Evolutionary conservation across 208 protist genomes (phyloP).

Genomic region (Leishmania turanica): DNA sequence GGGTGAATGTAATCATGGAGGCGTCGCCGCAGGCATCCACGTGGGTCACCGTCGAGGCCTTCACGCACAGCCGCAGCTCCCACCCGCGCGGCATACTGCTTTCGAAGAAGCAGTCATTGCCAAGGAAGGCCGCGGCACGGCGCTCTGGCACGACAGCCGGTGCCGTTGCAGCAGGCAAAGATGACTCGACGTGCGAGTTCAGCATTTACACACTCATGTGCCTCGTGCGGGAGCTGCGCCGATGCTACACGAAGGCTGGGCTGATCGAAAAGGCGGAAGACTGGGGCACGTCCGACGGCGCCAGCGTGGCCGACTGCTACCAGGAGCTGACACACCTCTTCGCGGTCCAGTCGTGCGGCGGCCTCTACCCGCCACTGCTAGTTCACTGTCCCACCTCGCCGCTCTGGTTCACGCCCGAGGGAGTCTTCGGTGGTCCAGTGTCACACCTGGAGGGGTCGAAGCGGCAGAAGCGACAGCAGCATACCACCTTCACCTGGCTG

Average conservation of each 20-base stretch:
- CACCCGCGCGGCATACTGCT: slow-evolving; percentile 13
- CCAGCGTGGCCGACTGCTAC: slow-evolving; percentile 26
- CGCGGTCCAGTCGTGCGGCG: slow-evolving; percentile 51
- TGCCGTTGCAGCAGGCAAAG: not conserved
- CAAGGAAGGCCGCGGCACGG: not conserved
- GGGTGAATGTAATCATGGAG: slow-evolving; percentile 80
- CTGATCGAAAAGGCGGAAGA: slow-evolving; percentile 1
- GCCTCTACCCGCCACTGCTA: slow-evolving; percentile 67
- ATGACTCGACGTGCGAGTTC: slow-evolving; percentile 32
- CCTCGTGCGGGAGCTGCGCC: slow-evolving; percentile 64
- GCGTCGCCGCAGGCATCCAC: slow-evolving; percentile 33
- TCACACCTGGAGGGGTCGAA: slow-evolving; percentile 7
- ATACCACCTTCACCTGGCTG: slow-evolving; percentile 29
- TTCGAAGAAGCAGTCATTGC: slow-evolving; percentile 3
- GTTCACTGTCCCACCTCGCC: slow-evolving; percentile 51
- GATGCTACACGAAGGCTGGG: slow-evolving; percentile 30
- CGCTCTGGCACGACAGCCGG: not conserved
- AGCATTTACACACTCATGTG: slow-evolving; percentile 40
- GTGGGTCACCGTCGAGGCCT: slow-evolving; percentile 32
- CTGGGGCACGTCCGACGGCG: not conserved
- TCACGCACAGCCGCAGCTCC: slow-evolving; percentile 10
- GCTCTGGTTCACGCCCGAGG: slow-evolving; percentile 28
- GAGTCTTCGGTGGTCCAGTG: slow-evolving; percentile 19
- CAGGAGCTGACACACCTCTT: slow-evolving; percentile 54
- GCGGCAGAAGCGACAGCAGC: slow-evolving; percentile 22